Evolutionary conservation across 176 grass and related monocot species (phyloP).

Genomic region (Areca catechu): DNA sequence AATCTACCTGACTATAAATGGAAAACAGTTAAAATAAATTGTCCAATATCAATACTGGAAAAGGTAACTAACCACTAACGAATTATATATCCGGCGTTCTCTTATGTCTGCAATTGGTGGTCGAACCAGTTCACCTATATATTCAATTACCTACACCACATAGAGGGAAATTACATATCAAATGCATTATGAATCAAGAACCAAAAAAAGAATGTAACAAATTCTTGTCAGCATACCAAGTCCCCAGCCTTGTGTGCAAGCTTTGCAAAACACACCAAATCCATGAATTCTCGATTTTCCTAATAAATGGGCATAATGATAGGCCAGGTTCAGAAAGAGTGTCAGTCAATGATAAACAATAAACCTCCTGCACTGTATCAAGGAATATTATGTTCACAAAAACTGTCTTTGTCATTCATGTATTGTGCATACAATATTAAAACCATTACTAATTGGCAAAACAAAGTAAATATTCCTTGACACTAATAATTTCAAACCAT

Average conservation of each 20-base stretch:
- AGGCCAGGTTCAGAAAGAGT: too few species aligned
- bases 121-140: conserved; percentile 92
- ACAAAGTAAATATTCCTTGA: too few species aligned
- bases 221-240: conserved; percentile 47
- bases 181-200: conserved; percentile 1
- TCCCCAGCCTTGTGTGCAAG: conserved; percentile 91
- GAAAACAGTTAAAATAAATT: not conserved
- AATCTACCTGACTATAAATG: too few species aligned
- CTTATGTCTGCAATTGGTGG: conserved; percentile 88
- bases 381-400: too few species aligned
- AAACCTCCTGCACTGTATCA: too few species aligned
- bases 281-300: conserved; percentile 99
- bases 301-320: conserved; percentile 12
- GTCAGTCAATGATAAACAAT: too few species aligned
- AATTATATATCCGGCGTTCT: conserved; percentile 78
- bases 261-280: conserved; percentile 95
- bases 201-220: too few species aligned
- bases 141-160: conserved; percentile 71
- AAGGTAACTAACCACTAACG: conserved; percentile 62
- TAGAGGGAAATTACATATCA: not conserved
- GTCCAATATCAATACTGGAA: conserved; percentile 5
- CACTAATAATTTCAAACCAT: too few species aligned
- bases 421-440: too few species aligned
- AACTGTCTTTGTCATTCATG: too few species aligned
- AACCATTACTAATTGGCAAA: too few species aligned